Percentiles rank a stretch among this genome's conserved stretches.
Evolutionary conservation across 306 rosid genomes (phyloP).

Genomic region (Betula pendula): DNA sequence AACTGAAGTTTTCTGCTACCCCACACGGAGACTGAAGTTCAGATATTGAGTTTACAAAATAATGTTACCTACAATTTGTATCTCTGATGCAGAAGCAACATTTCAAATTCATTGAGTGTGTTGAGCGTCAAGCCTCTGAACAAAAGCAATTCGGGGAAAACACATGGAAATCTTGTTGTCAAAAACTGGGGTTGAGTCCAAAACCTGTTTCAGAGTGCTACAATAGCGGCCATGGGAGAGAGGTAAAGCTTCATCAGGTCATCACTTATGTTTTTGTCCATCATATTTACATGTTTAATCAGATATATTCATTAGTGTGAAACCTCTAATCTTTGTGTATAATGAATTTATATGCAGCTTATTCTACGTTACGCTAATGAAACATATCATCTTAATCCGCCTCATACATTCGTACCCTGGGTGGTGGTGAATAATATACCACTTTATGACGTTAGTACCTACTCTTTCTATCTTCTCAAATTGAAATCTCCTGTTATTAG

Average conservation of each 20-base stretch:
- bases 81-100: background rate
- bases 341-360: background rate
- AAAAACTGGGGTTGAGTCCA: background rate
- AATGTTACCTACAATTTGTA: background rate
- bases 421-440: background rate
- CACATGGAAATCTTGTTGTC: background rate
- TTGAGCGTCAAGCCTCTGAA: background rate
- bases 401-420: constrained; percentile 1
- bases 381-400: background rate
- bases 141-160: background rate
- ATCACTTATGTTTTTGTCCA: background rate
- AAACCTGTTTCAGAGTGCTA: background rate
- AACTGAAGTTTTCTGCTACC: too few species aligned
- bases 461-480: background rate
- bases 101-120: background rate
- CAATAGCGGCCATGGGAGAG: background rate
- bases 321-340: background rate
- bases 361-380: background rate
- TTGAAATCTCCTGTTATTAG: too few species aligned
- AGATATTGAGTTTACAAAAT: background rate
- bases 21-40: too few species aligned
- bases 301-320: background rate
- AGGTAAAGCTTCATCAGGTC: background rate
- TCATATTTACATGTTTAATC: background rate
- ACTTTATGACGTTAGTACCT: background rate